Base-by-base conservation (phyloP, 2,329 filamentous ascomycete genomes). In the Nemania abortiva region DNA sequence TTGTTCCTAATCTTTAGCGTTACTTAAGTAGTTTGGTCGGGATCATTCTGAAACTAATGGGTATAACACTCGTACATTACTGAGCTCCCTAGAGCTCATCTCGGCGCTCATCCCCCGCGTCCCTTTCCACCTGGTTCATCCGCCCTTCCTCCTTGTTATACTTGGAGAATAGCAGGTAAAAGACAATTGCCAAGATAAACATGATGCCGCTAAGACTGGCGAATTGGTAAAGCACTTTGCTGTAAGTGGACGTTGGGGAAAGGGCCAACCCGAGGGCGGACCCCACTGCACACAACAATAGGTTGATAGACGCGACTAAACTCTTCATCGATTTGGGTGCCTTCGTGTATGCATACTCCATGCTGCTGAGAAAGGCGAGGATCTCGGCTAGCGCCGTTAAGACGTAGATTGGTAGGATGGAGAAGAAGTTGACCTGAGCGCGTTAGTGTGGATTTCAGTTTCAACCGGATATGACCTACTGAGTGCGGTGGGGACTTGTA, bases 291-390 rank as follows among this genome's bases (percentile, higher is more conserved):
- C 42, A 47, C n/a, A 47, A n/a, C 15, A 47, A 47, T 15, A 47
- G 15, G 42, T 47, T 47, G 5, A 47, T 47, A 47, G 42, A 47
- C 42, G 42, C 42, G 5, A 47, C 42, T n/a, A 47, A 47, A 47
- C 42, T 47, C n/a, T 47, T 47, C 42, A 47, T 47, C n/a, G 42
- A 47, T 47, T 47, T 47, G n/a, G 42, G 42, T 15, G 42, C 42
- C 42, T 47, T 47, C 5, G 42, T 47, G 42, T 47, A 47, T 15
- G 42, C 42, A 47, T 47, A 47, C 15, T 47, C 42, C 42, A 47
- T 47, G 42, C 42, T 47, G 42, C 42, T 47, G 42, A 47, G 42
- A n/a, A 47, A 47, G 42, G 42, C 42, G 3, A 47, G 13, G n/a
- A 47, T 47, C n/a, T 47, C 42, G 42, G 42, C 42, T 5, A 47